Evolutionary conservation across 2,329 filamentous ascomycete species (phyloP), one percentile per base, ranked within the genome.

Genomic region (Didymella segeticola): DNA sequence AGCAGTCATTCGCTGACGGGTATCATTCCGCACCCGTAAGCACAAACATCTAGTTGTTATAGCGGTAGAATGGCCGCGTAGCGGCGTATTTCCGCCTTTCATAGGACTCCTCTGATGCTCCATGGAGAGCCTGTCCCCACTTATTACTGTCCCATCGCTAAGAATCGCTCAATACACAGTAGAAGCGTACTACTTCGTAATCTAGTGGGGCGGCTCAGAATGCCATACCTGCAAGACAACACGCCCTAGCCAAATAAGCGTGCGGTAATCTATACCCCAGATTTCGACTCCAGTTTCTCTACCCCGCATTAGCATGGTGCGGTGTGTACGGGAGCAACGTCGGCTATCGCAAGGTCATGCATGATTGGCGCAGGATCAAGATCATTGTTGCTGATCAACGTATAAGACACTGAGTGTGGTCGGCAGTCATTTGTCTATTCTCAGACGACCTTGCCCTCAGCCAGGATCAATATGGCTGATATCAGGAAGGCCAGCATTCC

Each of bases 401-500:
- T 43, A 47, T 38, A 47, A 31, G 33, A 43, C 15, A 11, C 27
- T 31, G 15, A 23, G 17, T 11, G 25, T 12, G 33, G 34, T 26
- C n/a, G 14, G 22, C n/a, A 43, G 29, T 19, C n/a, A 1, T 9
- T 20, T 15, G n/a, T 8, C 43, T 17, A 29, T 22, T 38, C 8
- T n/a, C 31, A 8, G 29, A 19, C 38, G 12, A 41, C 25, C 19
- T 20, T 19, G 17, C 34, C 26, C 5, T 12, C 14, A 25, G 3
- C 5, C 14, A 14, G 27, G 12, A 46, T n/a, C 42, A 27, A 26
- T 22, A 68, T 67, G 66, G 49, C 63, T 23, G 41, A 41, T 15
- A 47, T 36, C 20, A 26, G 20, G 43, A 58, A 52, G 30, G 37
- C 43, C 14, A 53, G 23, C 31, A 20, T 49, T 6, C 37, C 57